Percentiles rank a stretch among this genome's conserved stretches.
phyloP scores from a whole-genome alignment of 1,284 basidiomycete genomes.

The Schizophyllum commune region DNA sequence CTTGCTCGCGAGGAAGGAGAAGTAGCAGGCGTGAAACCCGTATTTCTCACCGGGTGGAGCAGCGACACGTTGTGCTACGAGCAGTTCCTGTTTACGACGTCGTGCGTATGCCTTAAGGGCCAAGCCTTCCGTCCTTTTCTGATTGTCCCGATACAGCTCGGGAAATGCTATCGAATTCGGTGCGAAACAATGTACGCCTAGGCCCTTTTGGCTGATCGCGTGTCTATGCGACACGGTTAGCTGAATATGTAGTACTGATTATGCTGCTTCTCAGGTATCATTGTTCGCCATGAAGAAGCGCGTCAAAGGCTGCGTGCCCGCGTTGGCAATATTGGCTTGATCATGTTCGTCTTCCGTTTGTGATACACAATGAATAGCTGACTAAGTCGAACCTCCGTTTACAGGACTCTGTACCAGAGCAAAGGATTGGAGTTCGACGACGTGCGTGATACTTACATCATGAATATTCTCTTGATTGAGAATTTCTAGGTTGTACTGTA shows the following conservation, averaged over 20 bases:
- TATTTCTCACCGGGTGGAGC: slow-evolving; percentile 52
- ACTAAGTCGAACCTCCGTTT: slow-evolving; percentile 1
- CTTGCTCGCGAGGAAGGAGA: slow-evolving; percentile 52
- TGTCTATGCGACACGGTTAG: too few species aligned
- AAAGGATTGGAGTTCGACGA: slow-evolving; percentile 74
- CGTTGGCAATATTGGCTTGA: slow-evolving; percentile 53
- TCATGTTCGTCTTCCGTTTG: too few species aligned
- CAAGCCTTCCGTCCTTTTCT: slow-evolving; percentile 15
- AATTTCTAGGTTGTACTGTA: slow-evolving; percentile 55
- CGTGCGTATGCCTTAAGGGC: slow-evolving; percentile 13
- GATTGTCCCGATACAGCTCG: slow-evolving; percentile 17
- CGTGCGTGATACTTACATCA: slow-evolving; percentile 23
- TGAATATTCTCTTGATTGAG: not conserved
- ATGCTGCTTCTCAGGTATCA: too few species aligned
- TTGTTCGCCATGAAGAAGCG: slow-evolving; percentile 57
- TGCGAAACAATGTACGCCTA: slow-evolving; percentile 46
- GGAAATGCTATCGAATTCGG: slow-evolving; percentile 55
- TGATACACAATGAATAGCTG: too few species aligned
- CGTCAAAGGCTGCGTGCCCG: slow-evolving; percentile 37
- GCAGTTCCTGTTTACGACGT: slow-evolving; percentile 48
- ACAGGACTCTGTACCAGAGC: slow-evolving; percentile 64
- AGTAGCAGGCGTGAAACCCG: slow-evolving; percentile 50
- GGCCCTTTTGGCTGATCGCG: too few species aligned
- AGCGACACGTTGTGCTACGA: slow-evolving; percentile 44
- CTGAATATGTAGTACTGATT: too few species aligned